A percentile compares a stretch with the other conserved stretches of the same genome.
These are phyloP conservation scores for Syncephalastrum sp. DNA, from an alignment of 371 early-diverging fungal genomes.

Conservation along the genomic window DNA sequence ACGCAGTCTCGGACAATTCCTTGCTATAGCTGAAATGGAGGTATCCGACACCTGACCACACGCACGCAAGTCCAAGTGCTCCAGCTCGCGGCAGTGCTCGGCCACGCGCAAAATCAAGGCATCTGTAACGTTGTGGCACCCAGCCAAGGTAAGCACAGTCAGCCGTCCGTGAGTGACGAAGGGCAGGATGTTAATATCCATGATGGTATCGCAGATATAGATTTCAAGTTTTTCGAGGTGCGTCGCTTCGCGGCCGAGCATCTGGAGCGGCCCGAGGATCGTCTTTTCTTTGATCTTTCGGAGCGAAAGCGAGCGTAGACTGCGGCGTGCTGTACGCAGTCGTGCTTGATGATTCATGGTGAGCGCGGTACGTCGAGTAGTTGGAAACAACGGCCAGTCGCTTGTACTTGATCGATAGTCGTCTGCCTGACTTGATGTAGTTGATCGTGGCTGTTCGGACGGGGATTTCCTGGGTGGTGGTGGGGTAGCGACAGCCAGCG, in stretches of 20 bases:
- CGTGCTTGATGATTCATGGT: neutral
- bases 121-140: constrained; percentile 57
- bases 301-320: constrained; percentile 32
- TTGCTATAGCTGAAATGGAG: constrained; percentile 45
- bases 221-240: constrained; percentile 35
- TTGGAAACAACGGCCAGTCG: too few species aligned
- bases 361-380: neutral
- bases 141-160: constrained; percentile 53
- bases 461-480: neutral
- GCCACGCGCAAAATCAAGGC: constrained; percentile 42
- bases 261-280: constrained; percentile 30
- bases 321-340: neutral
- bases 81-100: constrained; percentile 41
- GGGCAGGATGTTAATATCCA: constrained; percentile 35
- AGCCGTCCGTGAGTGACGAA: constrained; percentile 35
- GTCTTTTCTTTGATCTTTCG: constrained; percentile 39
- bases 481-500: constrained; percentile 16
- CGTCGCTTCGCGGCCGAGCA: constrained; percentile 16
- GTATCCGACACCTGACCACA: constrained; percentile 57
- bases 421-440: neutral
- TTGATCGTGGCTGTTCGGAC: neutral
- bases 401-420: too few species aligned
- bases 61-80: constrained; percentile 56
- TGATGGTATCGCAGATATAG: constrained; percentile 57
- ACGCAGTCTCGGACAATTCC: constrained; percentile 40